Conservation (phyloP, 2,329 filamentous ascomycete genomes). For the Triangularia verruculosa region DNA sequence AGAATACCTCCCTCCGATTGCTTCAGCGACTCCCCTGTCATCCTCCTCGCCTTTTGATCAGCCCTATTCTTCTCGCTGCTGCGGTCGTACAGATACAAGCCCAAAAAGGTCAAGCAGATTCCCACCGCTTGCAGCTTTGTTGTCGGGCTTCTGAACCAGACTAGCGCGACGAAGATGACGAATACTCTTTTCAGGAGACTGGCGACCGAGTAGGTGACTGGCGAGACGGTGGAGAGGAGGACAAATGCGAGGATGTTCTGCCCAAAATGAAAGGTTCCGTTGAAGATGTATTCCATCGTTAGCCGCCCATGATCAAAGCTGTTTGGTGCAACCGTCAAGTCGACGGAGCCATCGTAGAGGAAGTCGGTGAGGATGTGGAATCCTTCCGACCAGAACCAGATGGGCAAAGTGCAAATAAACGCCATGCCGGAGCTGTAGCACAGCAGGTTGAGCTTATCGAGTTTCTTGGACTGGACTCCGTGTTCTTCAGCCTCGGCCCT, state of each 20-base stretch:
- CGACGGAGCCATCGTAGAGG: slow-evolving; percentile 74
- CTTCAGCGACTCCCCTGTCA: slow-evolving; percentile 46
- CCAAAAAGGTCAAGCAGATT: slow-evolving; percentile 84
- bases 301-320: slow-evolving; percentile 73
- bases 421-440: slow-evolving; percentile 96
- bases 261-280: slow-evolving; percentile 92
- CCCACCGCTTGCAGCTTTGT: slow-evolving; percentile 79
- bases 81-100: slow-evolving; percentile 92
- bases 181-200: slow-evolving; percentile 96
- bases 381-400: slow-evolving; percentile 93
- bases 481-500: slow-evolving; percentile 74
- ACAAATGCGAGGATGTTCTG: slow-evolving; percentile 96
- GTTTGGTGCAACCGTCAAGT: slow-evolving; percentile 56
- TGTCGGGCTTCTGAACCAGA: slow-evolving; percentile 93
- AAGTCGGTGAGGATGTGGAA: slow-evolving; percentile 74
- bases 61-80: slow-evolving; percentile 85
- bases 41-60: slow-evolving; percentile 73
- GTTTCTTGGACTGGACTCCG: slow-evolving; percentile 65
- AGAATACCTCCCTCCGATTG: slow-evolving; percentile 41
- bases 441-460: slow-evolving; percentile 94
- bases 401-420: slow-evolving; percentile 80
- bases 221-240: slow-evolving; percentile 86
- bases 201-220: slow-evolving; percentile 95
- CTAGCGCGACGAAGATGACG: slow-evolving; percentile 88
- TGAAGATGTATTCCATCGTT: slow-evolving; percentile 88